Base-by-base conservation (phyloP, 106 monocot species). In the Dactylorhiza incarnata region DNA sequence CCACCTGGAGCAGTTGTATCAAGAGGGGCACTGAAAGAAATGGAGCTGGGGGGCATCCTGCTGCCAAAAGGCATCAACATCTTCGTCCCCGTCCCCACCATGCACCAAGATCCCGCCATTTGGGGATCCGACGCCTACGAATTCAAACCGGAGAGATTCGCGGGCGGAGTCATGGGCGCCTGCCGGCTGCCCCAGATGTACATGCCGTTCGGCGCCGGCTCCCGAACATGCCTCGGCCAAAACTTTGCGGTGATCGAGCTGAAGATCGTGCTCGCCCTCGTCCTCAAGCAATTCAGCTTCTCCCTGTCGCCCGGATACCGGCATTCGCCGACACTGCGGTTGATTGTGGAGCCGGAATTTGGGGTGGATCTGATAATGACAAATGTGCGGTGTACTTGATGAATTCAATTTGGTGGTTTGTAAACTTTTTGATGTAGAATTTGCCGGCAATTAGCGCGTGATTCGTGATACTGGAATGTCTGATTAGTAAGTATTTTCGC, bases 101-200 rank as follows among this genome's bases (percentile, higher is more conserved):
- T 92, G 68, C 95, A 89, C 74, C 84, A 75, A 15, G 89, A 95
- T 72, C 43, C 50, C 5, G 77, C 75, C 6, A 9, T 76, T 0
- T 95, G 95, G 95, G 95, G 95, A 3, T 53, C 75, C 5, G 95
- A 91, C 49, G 88, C 76, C 17, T 13, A 86, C 45, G 78, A 87
- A 54, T 95, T 95, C 84, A 87, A 81, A 0, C 91, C 95, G 0
- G 84, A 82, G 13, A 84, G 91, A 17, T 95, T 95, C 73, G 49
- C 81, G 0, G 9, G 58, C 0, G 89, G 94, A 26, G 75, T 91
- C 25, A 49, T 77, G 0, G 75, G 81, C 26, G 89, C 94, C 5
- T 95, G 91, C 80, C 78, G 77, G 45, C 14, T 50, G 49, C 89
- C 91, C 0, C 78, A 82, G 47, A 80, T 76, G 50, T 95, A 95